Evolutionary conservation across 352 stramenopile genomes (phyloP), one percentile per base, ranked within the genome.

Genomic region (Hyaloperonospora brassicae): DNA sequence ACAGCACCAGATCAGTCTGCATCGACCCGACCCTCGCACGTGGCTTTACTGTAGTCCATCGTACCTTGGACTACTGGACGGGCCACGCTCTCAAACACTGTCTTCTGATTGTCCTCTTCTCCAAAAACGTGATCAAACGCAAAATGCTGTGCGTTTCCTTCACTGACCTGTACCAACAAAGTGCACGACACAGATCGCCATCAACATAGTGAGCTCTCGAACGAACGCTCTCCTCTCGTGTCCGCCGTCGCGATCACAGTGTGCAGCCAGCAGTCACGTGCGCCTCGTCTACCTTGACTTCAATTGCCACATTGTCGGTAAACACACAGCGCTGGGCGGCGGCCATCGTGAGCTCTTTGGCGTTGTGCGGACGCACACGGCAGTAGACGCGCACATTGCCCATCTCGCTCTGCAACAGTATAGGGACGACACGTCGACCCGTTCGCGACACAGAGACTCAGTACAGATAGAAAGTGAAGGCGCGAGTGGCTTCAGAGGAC

Each of bases 111-210:
- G 21, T 83, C 71, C 11, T 77, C 61, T n/a, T 91, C 73, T 14
- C 72, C 73, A 61, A 97, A 97, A 0, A 96, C 87, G 30, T 82
- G 66, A 64, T 97, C 89, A 65, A 96, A 97, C 39, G 76, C 93
- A 59, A 90, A 95, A 44, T 79, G 86, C 42, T 90, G 78, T n/a
- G 68, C 62, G 51, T 50, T 63, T 30, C 76, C 80, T 25, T 86
- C 78, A 48, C 64, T 72, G 0, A 68, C 65, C 72, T 86, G 36
- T n/a, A 62, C 10, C n/a, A 14, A 23, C 21, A 44, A n/a, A 44
- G 23, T 24, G 27, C 27, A 34, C 8, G 4, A 44, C 11, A 42
- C 5, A 42, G 14, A 27, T 23, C 39, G 22, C 23, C 22, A 22
- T 23, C 8, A 44, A 23, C n/a, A 44, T n/a, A 17, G 7, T 24